Base-by-base conservation (phyloP, 108 stramenopile species). In the Skeletonema potamos region DNA sequence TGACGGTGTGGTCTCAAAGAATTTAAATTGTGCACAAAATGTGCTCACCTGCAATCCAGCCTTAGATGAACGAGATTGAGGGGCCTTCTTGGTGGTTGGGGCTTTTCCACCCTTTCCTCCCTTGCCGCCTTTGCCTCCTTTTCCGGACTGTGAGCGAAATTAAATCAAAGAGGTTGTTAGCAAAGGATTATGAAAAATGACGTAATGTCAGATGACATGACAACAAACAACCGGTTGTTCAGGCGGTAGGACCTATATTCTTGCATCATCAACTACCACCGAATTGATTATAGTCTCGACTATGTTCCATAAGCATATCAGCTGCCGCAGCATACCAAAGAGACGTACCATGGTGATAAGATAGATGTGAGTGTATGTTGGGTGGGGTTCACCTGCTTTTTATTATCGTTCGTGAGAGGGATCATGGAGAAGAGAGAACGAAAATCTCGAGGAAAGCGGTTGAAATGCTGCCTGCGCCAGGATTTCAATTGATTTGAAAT, bases 31-130 rank as follows among this genome's bases (percentile, higher is more conserved):
- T 15, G 3, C 20, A 60, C 44, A 9, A 58, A 20, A 18, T 39
- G n/a, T 32, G 68, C 75, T 33, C 33, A 82, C 85, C 83, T 87
- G 87, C 46, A 99, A 89, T 58, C 99, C 99, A 44, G 99, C 99
- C 87, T 97, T 97, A 70, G 89, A 88, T 26, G 97, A 98, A 71
- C 98, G 89, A 12, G 98, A 97, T 78, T 97, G 96, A 34, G 99
- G 99, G 24, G 98, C 95, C 84, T 97, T 99, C 89, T 99, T 99
- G 68, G 89, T 81, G 58, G 97, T 96, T 15, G 99, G 97, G 70
- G 96, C 97, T 77, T 99, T 99, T 60, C 98, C 98, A 33, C 98
- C 99, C 95, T 99, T 99, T 79, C 98, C 98, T 36, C 98, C 99
- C 80, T 98, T 98, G 30, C 98, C 98, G 46, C 98, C 98, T 78